Evolutionary conservation across 768 basidiomycete species (phyloP).

Genomic region (Boletus sp.): DNA sequence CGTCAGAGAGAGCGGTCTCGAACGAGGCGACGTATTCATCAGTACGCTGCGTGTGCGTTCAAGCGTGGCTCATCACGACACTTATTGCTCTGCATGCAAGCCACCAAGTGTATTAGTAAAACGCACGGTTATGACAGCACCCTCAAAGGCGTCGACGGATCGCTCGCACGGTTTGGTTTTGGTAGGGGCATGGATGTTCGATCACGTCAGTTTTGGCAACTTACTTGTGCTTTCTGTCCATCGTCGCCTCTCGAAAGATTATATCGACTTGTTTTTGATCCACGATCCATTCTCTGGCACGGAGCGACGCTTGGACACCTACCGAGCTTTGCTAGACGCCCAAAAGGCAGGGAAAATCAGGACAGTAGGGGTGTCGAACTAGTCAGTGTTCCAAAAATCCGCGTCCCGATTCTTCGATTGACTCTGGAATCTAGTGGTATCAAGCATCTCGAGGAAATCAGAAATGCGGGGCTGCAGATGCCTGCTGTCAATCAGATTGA

Average conservation of each 20-base stretch:
- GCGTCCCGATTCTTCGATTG: neutral
- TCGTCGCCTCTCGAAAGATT: conserved; percentile 36
- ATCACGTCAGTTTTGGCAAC: conserved; percentile 9
- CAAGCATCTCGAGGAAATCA: conserved; percentile 74
- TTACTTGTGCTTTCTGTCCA: neutral
- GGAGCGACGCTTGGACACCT: conserved; percentile 64
- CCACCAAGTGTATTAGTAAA: conserved; percentile 59
- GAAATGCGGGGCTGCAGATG: conserved; percentile 52
- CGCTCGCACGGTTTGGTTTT: conserved; percentile 55
- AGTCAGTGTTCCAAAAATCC: conserved; percentile 41
- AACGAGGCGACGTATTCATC: conserved; percentile 63
- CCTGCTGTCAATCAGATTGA: conserved; percentile 84
- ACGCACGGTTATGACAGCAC: conserved; percentile 64
- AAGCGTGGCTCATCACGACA: neutral
- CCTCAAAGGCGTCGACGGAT: conserved; percentile 54
- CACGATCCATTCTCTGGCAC: conserved; percentile 69
- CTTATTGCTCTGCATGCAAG: conserved; percentile 33
- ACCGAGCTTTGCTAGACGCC: conserved; percentile 64
- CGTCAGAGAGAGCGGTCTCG: conserved; percentile 51
- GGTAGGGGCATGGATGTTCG: conserved; percentile 38
- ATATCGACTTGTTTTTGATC: conserved; percentile 75
- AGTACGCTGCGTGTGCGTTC: conserved; percentile 42
- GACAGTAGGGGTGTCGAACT: conserved; percentile 82
- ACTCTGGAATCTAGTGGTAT: conserved; percentile 45
- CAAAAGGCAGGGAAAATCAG: conserved; percentile 62